phyloP scores from a whole-genome alignment of 306 rosid species.

The Vigna nakashimae region DNA sequence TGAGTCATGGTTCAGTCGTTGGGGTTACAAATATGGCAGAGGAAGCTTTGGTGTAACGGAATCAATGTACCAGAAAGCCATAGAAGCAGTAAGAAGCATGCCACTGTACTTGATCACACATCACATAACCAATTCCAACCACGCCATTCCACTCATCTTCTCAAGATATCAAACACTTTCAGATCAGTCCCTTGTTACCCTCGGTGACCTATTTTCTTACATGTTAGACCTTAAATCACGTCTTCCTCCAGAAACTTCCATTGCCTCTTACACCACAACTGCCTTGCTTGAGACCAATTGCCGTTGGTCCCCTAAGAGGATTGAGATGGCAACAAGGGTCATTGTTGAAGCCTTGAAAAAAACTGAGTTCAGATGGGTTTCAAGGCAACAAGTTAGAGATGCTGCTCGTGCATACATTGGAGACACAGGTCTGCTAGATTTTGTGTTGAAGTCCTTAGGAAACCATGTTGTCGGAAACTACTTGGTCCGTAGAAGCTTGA shows the following conservation, averaged over 20 bases:
- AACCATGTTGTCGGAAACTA: conserved; percentile 79
- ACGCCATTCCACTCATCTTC: conserved; percentile 61
- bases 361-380: conserved; percentile 70
- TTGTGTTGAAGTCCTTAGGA: conserved; percentile 77
- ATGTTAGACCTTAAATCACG: conserved; percentile 79
- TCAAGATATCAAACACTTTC: conserved; percentile 79
- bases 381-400: conserved; percentile 88
- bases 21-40: conserved; percentile 83
- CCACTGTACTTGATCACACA: conserved; percentile 64
- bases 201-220: conserved; percentile 71
- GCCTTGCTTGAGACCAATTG: conserved; percentile 58
- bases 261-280: conserved; percentile 46
- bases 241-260: conserved; percentile 56
- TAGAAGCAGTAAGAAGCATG: conserved; percentile 71
- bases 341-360: conserved; percentile 72
- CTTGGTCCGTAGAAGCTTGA: conserved; percentile 75
- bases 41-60: conserved; percentile 72
- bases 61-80: conserved; percentile 72
- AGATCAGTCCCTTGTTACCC: conserved; percentile 69
- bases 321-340: conserved; percentile 76
- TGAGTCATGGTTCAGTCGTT: conserved; percentile 81
- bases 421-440: conserved; percentile 79
- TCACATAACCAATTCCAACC: conserved; percentile 55
- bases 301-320: conserved; percentile 85
- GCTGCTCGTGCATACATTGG: conserved; percentile 79